Base-by-base conservation (phyloP, 2,329 filamentous ascomycete species). In the Monilinia aucupariae region DNA sequence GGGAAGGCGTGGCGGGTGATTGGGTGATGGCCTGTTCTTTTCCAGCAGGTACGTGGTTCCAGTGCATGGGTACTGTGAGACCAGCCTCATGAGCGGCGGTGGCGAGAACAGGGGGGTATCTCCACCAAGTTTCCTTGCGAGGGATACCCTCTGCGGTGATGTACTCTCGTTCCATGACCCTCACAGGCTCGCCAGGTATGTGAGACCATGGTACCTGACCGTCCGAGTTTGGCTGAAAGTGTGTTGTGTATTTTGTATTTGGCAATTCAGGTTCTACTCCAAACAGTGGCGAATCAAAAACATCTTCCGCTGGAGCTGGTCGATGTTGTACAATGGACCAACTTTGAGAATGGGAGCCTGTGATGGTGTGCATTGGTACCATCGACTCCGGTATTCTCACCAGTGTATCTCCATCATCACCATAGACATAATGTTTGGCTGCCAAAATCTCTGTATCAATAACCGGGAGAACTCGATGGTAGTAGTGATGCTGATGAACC, bases 391-490 rank as follows among this genome's bases (percentile, higher is more conserved):
- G 72, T 9, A 83, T 77, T 66, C 82, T 80, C 17, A 75, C 71
- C 9, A 80, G 72, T 1, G 73, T 73, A 5, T 75, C 77, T 2
- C 80, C 73, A 71, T 80, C 70, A n/a, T 65, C 39, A 6, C 62
- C 59, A 6, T 62, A 65, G 8, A 71, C 56, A 41, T 73, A 83
- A 69, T 84, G 82, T 13, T 79, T 77, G 0, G 81, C 73, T 2
- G 82, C 80, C 0, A 83, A 74, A 12, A 83, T 76, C 68, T 84
- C 78, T 15, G 80, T 77, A 59, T 84, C 79, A 34, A 79, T 75
- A 27, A 84, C 76, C 3, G 82, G 82, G n/a, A 81, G 77, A 32
- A 81, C 74, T 32, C 79, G 78, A 64, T 83, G 80, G 66, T 78
- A 79, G 43, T 81, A 71, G 65, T 83, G 78, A 69, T 84, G 76